phyloP scores from a whole-genome alignment of 768 basidiomycete genomes.

The Auriscalpium orientale region DNA sequence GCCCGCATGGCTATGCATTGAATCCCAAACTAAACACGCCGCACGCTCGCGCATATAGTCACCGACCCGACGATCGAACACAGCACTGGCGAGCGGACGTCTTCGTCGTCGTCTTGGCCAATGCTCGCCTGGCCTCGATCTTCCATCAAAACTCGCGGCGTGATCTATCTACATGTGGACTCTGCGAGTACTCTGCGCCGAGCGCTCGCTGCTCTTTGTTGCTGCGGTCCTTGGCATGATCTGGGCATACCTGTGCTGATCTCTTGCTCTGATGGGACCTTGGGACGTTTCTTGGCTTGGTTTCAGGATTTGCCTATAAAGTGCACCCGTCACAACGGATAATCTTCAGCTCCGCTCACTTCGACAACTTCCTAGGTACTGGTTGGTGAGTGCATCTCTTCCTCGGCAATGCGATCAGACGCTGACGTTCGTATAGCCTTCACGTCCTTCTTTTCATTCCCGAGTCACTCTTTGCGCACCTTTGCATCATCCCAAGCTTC shows the following conservation, averaged over 20 bases:
- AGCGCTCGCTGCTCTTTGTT: neutral
- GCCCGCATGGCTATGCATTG: neutral
- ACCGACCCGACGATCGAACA: constrained; percentile 41
- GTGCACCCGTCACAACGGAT: neutral
- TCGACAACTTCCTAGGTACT: neutral
- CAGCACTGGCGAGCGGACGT: too few relatives aligned
- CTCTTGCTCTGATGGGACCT: too few relatives aligned
- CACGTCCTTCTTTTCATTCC: neutral
- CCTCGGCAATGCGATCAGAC: neutral
- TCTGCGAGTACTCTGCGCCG: too few relatives aligned
- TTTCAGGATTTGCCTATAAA: neutral
- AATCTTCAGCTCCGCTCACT: neutral
- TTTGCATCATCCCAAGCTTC: neutral
- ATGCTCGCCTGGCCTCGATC: too few relatives aligned
- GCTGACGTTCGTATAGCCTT: neutral
- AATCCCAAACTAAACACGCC: neutral
- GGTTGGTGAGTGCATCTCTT: neutral
- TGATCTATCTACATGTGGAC: too few relatives aligned
- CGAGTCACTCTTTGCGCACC: neutral
- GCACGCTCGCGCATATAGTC: constrained; percentile 52
- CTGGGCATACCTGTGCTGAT: neutral
- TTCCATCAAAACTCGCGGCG: too few relatives aligned
- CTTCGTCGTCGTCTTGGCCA: too few relatives aligned
- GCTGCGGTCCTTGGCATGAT: neutral
- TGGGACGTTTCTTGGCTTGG: too few relatives aligned